Conservation (phyloP, 805 yeast genomes). For the Naumovozyma castellii region DNA sequence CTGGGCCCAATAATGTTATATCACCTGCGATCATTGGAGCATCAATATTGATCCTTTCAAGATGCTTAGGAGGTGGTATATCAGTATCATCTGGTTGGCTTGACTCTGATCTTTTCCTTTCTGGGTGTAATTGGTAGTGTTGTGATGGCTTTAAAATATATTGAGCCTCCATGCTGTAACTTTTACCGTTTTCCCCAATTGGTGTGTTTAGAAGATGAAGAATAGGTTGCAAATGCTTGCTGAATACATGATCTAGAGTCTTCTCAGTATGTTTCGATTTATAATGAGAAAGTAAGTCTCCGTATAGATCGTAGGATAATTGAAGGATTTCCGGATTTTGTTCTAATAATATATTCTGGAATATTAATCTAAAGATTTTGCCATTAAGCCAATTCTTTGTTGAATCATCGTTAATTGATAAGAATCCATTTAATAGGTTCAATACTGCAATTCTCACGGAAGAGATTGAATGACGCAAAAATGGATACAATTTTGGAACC, state of each 20-base stretch:
- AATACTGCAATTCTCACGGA: constrained; percentile 85
- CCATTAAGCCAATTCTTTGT: constrained; percentile 70
- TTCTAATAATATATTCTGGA: constrained; percentile 82
- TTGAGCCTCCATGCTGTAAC: constrained; percentile 72
- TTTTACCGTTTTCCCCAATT: constrained; percentile 83
- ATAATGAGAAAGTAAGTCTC: constrained; percentile 43
- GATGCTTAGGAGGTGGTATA: constrained; percentile 44
- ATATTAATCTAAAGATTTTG: constrained; percentile 61
- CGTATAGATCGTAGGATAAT: constrained; percentile 55
- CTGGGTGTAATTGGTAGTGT: constrained; percentile 27
- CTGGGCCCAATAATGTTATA: constrained; percentile 71
- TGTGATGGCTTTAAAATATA: constrained; percentile 67
- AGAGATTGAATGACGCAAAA: constrained; percentile 84
- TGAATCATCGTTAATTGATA: constrained; percentile 44
- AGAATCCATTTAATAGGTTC: constrained; percentile 68
- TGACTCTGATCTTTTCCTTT: constrained; percentile 26
- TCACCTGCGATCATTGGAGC: constrained; percentile 90
- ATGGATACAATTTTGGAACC: constrained; percentile 89
- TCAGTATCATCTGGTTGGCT: constrained; percentile 22
- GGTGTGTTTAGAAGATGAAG: constrained; percentile 79
- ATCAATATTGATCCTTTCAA: constrained; percentile 73
- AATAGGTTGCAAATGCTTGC: constrained; percentile 49
- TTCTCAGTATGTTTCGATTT: constrained; percentile 28
- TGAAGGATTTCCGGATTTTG: constrained; percentile 67
- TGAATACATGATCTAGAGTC: constrained; percentile 43